Evolutionary conservation across 2,329 filamentous ascomycete species (phyloP), one percentile per base, ranked within the genome.

Genomic region (Cladosporium sp.): DNA sequence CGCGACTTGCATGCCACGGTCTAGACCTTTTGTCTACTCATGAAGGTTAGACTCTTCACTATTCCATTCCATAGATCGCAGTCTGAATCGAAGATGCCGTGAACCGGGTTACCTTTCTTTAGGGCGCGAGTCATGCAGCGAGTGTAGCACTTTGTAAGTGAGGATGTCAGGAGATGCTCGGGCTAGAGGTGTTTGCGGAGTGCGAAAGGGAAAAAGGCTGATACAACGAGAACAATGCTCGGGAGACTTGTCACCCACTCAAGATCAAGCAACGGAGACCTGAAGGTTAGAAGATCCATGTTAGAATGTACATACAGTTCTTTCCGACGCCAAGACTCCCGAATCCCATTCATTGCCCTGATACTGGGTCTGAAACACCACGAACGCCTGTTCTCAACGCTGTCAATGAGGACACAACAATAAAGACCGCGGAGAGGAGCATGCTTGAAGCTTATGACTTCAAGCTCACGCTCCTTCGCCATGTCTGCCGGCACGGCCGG

Each of bases 401-500:
- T 10, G 24, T 45, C 42, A 45, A 45, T 45, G 42, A 45, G 42
- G 47, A 35, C 22, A 37, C 25, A 45, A 45, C 42, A 50, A 50
- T 50, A 36, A 48, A 24, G 20, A 55, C 28, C 25, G n/a, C 22
- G 32, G 9, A 39, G 39, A 39, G 17, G 9, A n/a, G 24, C 12
- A 39, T n/a, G 48, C 13, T 19, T 39, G 17, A 24, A 17, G 42
- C 42, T 25, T 45, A 22, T 22, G 22, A 28, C 42, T 28, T 35
- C 39, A 44, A 19, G 37, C 35, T 50, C 25, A 57, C n/a, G 54
- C 67, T 50, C 63, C 58, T 59, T 71, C 68, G 61, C 64, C 64
- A 60, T 63, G 62, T 62, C 68, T 65, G 32, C 64, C 61, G 58
- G 70, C 70, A 61, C 77, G 69, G 13, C 76, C 77, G 60, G 75